Percentiles rank a stretch among this genome's conserved stretches.
These are phyloP conservation scores for Tremella fuciformis DNA, from an alignment of 768 basidiomycete species.

Conservation along the genomic window DNA sequence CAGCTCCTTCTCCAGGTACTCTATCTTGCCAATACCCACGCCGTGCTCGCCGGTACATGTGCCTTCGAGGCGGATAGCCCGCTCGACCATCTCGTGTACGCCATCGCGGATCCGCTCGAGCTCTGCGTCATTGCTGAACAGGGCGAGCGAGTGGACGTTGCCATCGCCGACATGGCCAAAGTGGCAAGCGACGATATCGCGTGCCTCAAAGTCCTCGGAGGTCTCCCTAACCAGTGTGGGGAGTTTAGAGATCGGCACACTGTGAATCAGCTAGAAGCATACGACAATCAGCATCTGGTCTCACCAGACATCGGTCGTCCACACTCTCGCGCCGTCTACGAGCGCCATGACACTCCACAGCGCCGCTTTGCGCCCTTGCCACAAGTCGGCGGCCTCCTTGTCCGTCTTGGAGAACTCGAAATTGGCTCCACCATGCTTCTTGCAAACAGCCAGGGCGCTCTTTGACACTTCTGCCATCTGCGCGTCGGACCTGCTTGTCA, in stretches of 20 bases:
- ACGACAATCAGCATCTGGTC: conserved; percentile 56
- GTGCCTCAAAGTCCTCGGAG: conserved; percentile 66
- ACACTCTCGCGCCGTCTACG: conserved; percentile 64
- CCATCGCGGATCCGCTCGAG: conserved; percentile 43
- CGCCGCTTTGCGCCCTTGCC: conserved; percentile 83
- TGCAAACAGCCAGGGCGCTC: conserved; percentile 62
- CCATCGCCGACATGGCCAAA: conserved; percentile 53
- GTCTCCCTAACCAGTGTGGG: conserved; percentile 61
- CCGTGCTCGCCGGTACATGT: conserved; percentile 68
- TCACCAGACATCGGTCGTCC: conserved; percentile 90
- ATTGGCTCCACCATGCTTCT: conserved; percentile 64
- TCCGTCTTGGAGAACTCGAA: conserved; percentile 74
- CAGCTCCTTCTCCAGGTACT: conserved; percentile 77
- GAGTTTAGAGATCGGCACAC: conserved; percentile 54
- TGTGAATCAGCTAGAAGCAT: conserved; percentile 10
- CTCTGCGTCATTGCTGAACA: conserved; percentile 44
- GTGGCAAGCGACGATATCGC: conserved; percentile 60
- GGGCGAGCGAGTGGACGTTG: conserved; percentile 54
- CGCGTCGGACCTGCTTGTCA: conserved; percentile 54
- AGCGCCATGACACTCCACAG: conserved; percentile 68
- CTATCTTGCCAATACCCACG: conserved; percentile 79
- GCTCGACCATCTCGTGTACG: conserved; percentile 53
- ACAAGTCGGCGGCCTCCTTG: conserved; percentile 70
- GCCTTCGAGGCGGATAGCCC: conserved; percentile 54
- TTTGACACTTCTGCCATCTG: conserved; percentile 61